Conservation (phyloP, 2,329 filamentous ascomycete species). For the Fusarium guadeloupense region DNA sequence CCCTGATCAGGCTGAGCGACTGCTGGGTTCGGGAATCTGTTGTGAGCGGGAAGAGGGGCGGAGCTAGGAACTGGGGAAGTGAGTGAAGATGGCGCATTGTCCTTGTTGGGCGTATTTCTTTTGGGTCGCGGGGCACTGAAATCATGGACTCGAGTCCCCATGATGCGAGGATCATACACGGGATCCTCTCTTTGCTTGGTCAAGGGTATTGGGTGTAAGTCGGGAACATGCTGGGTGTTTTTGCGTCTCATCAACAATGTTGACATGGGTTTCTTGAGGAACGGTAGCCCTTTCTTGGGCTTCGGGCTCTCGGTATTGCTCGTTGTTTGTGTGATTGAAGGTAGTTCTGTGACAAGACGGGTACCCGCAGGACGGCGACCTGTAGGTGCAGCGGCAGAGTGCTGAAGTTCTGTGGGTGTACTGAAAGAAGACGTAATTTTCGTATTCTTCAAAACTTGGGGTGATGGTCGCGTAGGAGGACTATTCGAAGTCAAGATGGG, state of each 20-base stretch:
- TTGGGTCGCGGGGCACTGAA: conserved; percentile 69
- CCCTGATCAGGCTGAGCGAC: conserved; percentile 8
- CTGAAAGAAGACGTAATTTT: conserved; percentile 54
- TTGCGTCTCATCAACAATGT: conserved; percentile 66
- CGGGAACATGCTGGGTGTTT: conserved; percentile 59
- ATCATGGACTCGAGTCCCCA: conserved; percentile 71
- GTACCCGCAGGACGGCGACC: conserved; percentile 57
- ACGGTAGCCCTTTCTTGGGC: conserved; percentile 64
- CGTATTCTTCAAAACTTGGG: conserved; percentile 42
- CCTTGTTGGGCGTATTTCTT: conserved; percentile 37
- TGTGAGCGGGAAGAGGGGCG: conserved; percentile 26
- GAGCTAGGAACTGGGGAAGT: conserved; percentile 24
- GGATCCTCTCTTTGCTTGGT: conserved; percentile 54
- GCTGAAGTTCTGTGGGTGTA: conserved; percentile 60
- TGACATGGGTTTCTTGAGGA: conserved; percentile 68
- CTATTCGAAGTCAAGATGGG: conserved; percentile 32
- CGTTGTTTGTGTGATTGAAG: conserved; percentile 44
- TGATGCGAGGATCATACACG: conserved; percentile 70
- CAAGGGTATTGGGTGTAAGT: conserved; percentile 54
- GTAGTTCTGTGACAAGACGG: conserved; percentile 52
- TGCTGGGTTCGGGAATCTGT: conserved; percentile 16
- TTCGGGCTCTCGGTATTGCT: conserved; percentile 53
- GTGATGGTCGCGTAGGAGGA: conserved; percentile 41
- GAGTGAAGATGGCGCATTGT: conserved; percentile 17
- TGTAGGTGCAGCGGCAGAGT: conserved; percentile 40